Base-by-base conservation (phyloP, 805 yeast genomes). In the Suhomyces sp. region DNA sequence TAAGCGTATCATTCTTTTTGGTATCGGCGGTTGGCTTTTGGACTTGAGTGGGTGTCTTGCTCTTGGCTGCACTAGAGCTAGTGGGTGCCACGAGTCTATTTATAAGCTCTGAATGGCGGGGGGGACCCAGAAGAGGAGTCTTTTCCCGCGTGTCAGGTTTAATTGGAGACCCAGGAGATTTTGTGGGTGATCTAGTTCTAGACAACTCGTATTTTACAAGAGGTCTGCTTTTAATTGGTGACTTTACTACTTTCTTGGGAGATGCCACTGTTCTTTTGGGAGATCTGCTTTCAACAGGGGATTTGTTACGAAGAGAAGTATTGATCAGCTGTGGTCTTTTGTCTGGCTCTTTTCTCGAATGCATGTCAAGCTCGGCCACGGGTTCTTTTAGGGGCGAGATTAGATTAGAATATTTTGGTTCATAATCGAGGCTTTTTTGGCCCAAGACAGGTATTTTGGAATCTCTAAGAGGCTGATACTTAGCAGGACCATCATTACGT, bases 51-150 rank as follows among this genome's bases (percentile, higher is more conserved):
- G 44, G 43, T 4, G 43, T 53, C n/a, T 44, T 54, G 10, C 53
- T 51, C 48, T 67, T 70, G 10, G 70, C 71, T 10, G 66, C 65
- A 46, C 71, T 66, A 0, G 73, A 53, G 29, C 60, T 59, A 0
- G 75, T 66, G 2, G 75, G 72, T 8, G 64, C 62, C 59, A 60
- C 63, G 24, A 66, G 57, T 41, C 71, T 54, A 46, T 50, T 57
- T 5, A 63, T 43, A 24, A 56, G 39, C 19, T 35, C 33, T 13
- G 25, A 33, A n/a, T 48, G 15, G 4, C 29, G 20, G 10, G 44
- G 43, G 3, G 50, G 29, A 9, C 41, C 22, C 12, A 17, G 41
- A 19, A 17, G 41, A 19, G 41, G 41, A 17, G 41, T 37, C n/a
- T 37, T 37, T 37, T 37, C 41, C 12, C n/a, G 12, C 10, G 20